phyloP scores from a whole-genome alignment of 768 basidiomycete species.

The Cystofilobasidium ferigula region DNA sequence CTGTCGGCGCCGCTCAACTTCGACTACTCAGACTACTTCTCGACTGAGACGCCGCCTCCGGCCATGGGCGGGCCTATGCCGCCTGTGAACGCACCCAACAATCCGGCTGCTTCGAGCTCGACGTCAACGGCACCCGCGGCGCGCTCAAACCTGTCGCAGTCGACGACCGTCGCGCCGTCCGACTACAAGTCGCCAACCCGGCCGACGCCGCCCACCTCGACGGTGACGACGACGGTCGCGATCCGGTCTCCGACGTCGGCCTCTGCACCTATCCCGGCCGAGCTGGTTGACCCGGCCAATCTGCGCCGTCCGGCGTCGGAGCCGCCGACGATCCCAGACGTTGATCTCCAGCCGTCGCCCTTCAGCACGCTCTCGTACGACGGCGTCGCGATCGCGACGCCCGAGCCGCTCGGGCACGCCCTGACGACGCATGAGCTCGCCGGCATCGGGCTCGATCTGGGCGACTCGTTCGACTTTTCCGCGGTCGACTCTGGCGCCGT shows the following conservation, averaged over 20 bases:
- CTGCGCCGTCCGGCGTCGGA: neutral
- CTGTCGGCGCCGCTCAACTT: neutral
- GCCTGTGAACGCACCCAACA: neutral
- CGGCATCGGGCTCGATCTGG: neutral
- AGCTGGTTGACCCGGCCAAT: neutral
- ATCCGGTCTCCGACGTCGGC: neutral
- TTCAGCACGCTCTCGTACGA: neutral
- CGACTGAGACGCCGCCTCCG: neutral
- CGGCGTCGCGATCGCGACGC: neutral
- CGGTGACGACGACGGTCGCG: too few relatives aligned
- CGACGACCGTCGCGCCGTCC: neutral
- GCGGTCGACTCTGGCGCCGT: neutral
- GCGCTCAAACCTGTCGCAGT: neutral
- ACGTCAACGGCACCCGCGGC: neutral
- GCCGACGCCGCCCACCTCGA: neutral
- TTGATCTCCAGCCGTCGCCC: neutral
- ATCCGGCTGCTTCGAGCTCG: neutral
- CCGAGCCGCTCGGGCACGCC: neutral
- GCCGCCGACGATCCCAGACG: neutral
- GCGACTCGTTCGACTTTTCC: constrained; percentile 4
- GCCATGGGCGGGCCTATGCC: neutral
- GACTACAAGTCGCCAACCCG: neutral
- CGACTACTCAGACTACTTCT: neutral
- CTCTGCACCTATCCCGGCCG: neutral
- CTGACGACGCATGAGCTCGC: neutral